A percentile compares a stretch with the other conserved stretches of the same genome.
phyloP scores from a whole-genome alignment of 176 grass and related monocot species.

The Rhynchospora tenuis region DNA sequence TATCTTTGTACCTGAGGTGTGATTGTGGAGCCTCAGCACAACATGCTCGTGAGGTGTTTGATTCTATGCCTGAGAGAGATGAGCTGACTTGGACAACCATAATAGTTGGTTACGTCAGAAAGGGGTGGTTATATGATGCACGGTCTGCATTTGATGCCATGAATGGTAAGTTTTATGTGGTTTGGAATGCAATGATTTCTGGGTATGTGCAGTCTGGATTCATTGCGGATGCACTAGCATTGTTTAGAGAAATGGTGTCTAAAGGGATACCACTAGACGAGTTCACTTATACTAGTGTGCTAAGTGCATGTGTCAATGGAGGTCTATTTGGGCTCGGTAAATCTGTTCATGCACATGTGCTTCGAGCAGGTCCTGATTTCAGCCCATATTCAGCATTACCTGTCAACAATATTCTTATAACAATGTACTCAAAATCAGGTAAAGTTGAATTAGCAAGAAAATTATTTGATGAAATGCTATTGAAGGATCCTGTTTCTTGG shows the following conservation, averaged over 20 bases:
- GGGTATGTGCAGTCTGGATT: constrained; percentile 68
- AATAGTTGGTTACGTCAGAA: constrained; percentile 76
- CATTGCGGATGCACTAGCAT: constrained; percentile 46
- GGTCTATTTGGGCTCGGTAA: constrained; percentile 59
- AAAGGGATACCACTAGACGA: constrained; percentile 50
- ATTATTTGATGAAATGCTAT: constrained; percentile 51
- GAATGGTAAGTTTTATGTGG: constrained; percentile 57
- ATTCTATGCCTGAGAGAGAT: constrained; percentile 63
- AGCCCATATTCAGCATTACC: constrained; percentile 52
- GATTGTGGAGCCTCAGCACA: constrained; percentile 1
- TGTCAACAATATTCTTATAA: constrained; percentile 69
- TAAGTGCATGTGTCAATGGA: constrained; percentile 64
- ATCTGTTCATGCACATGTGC: constrained; percentile 69
- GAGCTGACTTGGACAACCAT: constrained; percentile 81
- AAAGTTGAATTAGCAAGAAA: constrained; percentile 41
- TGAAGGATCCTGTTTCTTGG: constrained; percentile 81
- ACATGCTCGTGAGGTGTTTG: constrained; percentile 53
- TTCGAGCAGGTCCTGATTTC: constrained; percentile 47
- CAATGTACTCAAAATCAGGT: constrained; percentile 62
- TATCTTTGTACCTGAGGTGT: constrained; percentile 54
- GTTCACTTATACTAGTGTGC: constrained; percentile 81
- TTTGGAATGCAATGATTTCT: constrained; percentile 97
- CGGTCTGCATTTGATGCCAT: constrained; percentile 53
- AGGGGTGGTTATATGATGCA: constrained; percentile 46
- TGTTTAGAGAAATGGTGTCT: constrained; percentile 78